A percentile compares a stretch with the other conserved stretches of the same genome.
phyloP scores from a whole-genome alignment of 2,329 filamentous ascomycete species.

The Trichophyton simii region DNA sequence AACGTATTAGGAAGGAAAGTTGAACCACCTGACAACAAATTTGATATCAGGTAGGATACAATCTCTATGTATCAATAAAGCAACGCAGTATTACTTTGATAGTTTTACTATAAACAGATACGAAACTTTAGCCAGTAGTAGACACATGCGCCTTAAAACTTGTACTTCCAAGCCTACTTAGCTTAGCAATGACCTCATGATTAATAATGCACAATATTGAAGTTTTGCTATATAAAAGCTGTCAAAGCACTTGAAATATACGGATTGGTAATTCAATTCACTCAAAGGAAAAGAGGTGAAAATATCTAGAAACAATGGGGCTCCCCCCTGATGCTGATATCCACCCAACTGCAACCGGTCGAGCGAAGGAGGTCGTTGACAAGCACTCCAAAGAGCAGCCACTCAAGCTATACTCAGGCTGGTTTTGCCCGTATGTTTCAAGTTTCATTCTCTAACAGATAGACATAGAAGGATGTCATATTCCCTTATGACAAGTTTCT shows the following conservation, averaged over 20 bases:
- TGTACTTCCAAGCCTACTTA: too few relatives aligned
- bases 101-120: too few relatives aligned
- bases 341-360: conserved; percentile 34
- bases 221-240: background rate
- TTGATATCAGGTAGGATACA: too few relatives aligned
- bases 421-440: conserved; percentile 50
- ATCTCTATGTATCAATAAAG: too few relatives aligned
- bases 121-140: too few relatives aligned
- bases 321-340: conserved; percentile 30
- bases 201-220: background rate
- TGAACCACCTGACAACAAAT: too few relatives aligned
- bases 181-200: background rate
- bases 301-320: conserved; percentile 14
- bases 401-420: conserved; percentile 56
- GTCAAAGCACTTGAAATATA: background rate
- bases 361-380: conserved; percentile 28
- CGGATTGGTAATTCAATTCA: background rate
- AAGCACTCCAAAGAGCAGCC: conserved; percentile 24
- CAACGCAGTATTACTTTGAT: too few relatives aligned
- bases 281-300: background rate
- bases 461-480: background rate
- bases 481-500: background rate
- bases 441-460: background rate
- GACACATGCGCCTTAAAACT: too few relatives aligned
- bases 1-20: too few relatives aligned